Percentiles rank a stretch among this genome's conserved stretches.
These are phyloP conservation scores for Ceratocystis diversiconidia DNA, from an alignment of 2,329 filamentous ascomycete genomes.

Conservation along the genomic window DNA sequence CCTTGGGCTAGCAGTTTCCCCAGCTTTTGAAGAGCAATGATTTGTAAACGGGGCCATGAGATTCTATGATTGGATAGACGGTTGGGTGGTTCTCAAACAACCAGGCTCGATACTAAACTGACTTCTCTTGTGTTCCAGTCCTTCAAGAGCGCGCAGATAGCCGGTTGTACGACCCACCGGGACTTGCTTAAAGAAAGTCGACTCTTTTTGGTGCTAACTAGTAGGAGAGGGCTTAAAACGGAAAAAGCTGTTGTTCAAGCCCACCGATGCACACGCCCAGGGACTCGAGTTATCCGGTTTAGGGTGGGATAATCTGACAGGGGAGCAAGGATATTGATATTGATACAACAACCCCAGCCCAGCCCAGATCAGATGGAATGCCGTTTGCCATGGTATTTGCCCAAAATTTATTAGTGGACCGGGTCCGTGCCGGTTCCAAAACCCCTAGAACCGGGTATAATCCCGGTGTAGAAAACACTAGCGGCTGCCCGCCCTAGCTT, in stretches of 20 bases:
- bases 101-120: neutral
- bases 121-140: neutral
- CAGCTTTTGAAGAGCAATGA: slow-evolving; percentile 1
- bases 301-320: neutral
- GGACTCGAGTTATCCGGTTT: neutral
- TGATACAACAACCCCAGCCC: neutral
- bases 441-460: neutral
- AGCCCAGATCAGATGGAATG: neutral
- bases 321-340: neutral
- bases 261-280: neutral
- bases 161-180: slow-evolving; percentile 2
- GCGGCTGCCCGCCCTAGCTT: neutral
- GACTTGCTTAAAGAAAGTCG: neutral
- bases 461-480: neutral
- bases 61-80: neutral
- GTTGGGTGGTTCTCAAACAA: neutral
- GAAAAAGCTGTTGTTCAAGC: neutral
- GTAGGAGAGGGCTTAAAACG: neutral
- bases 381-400: too few species aligned
- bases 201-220: neutral
- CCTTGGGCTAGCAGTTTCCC: neutral
- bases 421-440: neutral
- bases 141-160: neutral
- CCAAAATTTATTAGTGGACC: neutral
- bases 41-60: neutral